Evolutionary conservation across 164 flowering plant species (phyloP), one percentile per base, ranked within the genome.

Genomic region (Macadamia tetraphylla): DNA sequence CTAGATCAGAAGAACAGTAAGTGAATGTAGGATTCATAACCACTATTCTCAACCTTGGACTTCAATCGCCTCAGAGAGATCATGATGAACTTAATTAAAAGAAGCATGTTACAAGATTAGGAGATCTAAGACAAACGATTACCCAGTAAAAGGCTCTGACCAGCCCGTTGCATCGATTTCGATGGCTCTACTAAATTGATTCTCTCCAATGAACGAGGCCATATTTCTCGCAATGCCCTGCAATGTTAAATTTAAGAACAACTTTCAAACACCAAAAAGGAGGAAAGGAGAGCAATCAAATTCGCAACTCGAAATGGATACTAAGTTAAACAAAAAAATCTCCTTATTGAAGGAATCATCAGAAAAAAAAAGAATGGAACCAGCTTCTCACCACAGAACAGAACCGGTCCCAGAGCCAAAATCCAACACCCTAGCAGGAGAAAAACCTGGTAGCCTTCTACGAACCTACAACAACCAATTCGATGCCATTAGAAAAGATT

Each of bases 401-500:
- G 98, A 88, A 67, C 99, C 93, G 56, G 97, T 85, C 60, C 98
- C 99, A 58, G 97, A 86, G 56, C 98, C 98, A 89, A 95, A 95
- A 84, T 95, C 99, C 82, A 95, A 79, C 7, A 92, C 97, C 52
- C 72, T 89, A 32, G 81, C 67, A 0, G 98, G 99, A 56, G 86
- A 63, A 73, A 95, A 92, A 70, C 65, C 93, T 1, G 98, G 94
- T 65, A 95, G 60, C 77, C 99, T 88, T 70, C 90, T 82, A 2
- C 85, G 78, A 18, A 95, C 90, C 99, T 95, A 70, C 48, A 73
- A 48, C 48, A 60, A 7, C 3, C 67, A 44, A 49, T 57, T 4
- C 29, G 29, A 71, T 58, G 32, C 49, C 8, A 30, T 8, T 30
- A 62, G 11, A 57, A 42, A 29, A 18, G 11, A 32, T 9, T 65